phyloP scores from a whole-genome alignment of 176 grass and related monocot species.

The Chrysopogon serrulatus region DNA sequence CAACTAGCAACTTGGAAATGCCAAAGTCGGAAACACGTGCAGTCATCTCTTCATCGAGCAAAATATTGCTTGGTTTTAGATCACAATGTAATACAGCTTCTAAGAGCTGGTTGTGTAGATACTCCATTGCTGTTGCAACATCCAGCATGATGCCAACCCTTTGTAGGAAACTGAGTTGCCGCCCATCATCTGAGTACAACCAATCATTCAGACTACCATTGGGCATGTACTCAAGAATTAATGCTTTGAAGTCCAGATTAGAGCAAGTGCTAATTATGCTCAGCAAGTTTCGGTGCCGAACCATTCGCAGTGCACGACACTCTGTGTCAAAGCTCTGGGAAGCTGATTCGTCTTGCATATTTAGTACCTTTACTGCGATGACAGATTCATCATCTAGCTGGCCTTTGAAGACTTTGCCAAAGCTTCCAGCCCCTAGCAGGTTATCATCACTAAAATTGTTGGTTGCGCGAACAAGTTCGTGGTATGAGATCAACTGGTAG shows the following conservation, averaged over 20 bases:
- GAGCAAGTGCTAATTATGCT: slow-evolving; percentile 43
- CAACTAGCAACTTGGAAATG: slow-evolving; percentile 37
- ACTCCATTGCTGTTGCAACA: slow-evolving; percentile 40
- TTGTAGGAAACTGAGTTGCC: slow-evolving; percentile 20
- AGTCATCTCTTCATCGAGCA: slow-evolving; percentile 36
- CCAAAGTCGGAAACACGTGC: slow-evolving; percentile 35
- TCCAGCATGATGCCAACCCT: slow-evolving; percentile 34
- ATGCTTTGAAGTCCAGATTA: slow-evolving; percentile 37
- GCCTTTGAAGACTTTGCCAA: slow-evolving; percentile 38
- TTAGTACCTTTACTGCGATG: slow-evolving; percentile 37
- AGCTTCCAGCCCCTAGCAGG: slow-evolving; percentile 27
- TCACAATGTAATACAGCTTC: slow-evolving; percentile 42
- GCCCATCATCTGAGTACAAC: slow-evolving; percentile 29
- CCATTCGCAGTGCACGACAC: slow-evolving; percentile 23
- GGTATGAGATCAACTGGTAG: slow-evolving; percentile 27
- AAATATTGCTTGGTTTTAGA: slow-evolving; percentile 45
- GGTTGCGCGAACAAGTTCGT: slow-evolving; percentile 37
- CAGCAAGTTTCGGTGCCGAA: slow-evolving; percentile 31
- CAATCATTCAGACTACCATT: slow-evolving; percentile 34
- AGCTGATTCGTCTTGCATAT: slow-evolving; percentile 1
- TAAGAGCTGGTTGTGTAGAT: slow-evolving; percentile 30
- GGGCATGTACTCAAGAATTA: no score
- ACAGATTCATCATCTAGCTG: slow-evolving; percentile 22
- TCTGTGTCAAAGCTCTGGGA: slow-evolving; percentile 37
- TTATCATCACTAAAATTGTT: slow-evolving; percentile 28